Percentiles rank a stretch among this genome's conserved stretches.
Conservation (phyloP, 2,329 filamentous ascomycete species). For the Pseudodiploospora longispora region DNA sequence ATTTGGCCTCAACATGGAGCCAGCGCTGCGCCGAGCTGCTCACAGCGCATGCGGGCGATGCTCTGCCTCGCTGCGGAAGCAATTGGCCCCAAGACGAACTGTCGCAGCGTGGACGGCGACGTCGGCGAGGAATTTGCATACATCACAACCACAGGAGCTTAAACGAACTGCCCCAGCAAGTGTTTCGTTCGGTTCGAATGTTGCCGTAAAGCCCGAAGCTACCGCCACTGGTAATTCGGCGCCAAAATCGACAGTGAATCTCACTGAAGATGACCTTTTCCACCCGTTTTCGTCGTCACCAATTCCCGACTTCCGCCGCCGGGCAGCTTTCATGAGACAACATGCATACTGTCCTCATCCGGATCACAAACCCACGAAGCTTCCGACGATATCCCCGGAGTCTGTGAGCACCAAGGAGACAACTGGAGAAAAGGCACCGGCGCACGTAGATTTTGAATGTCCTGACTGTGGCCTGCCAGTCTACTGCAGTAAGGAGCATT, state of each 20-base stretch:
- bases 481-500: slow-evolving; percentile 90
- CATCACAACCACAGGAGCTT: slow-evolving; percentile 12
- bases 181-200: slow-evolving; percentile 17
- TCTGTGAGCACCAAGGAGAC: slow-evolving; percentile 50
- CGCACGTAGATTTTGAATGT: slow-evolving; percentile 87
- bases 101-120: slow-evolving; percentile 18
- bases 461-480: slow-evolving; percentile 92
- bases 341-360: slow-evolving; percentile 93
- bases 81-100: slow-evolving; percentile 16
- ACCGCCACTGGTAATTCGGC: slow-evolving; percentile 16
- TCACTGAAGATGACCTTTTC: slow-evolving; percentile 77
- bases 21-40: slow-evolving; percentile 31
- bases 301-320: slow-evolving; percentile 74
- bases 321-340: slow-evolving; percentile 85
- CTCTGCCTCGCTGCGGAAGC: slow-evolving; percentile 25
- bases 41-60: slow-evolving; percentile 33
- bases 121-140: slow-evolving; percentile 23
- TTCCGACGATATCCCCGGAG: slow-evolving; percentile 56
- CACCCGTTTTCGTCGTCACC: slow-evolving; percentile 87
- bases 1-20: slow-evolving; percentile 26
- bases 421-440: slow-evolving; percentile 54
- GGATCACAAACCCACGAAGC: slow-evolving; percentile 68
- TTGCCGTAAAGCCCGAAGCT: slow-evolving; percentile 16
- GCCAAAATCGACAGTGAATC: slow-evolving; percentile 21
- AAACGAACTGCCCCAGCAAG: slow-evolving; percentile 11